Evolutionary conservation across 2,329 filamentous ascomycete genomes (phyloP).

Genomic region (Amphichorda felina): DNA sequence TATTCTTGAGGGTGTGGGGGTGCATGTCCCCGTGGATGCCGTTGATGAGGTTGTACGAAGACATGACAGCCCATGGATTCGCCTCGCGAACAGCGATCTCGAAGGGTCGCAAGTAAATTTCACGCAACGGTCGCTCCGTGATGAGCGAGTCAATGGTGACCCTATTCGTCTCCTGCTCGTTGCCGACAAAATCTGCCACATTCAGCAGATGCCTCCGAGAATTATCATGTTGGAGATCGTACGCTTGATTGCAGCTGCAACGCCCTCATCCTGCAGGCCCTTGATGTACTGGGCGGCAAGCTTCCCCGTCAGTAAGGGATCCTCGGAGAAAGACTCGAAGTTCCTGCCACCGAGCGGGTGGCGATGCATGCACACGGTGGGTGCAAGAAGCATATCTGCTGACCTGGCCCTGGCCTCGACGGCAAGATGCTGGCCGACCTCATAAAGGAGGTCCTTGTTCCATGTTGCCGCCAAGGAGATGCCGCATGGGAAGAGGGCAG

Average conservation of each 20-base stretch:
- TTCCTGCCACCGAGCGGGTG: slow-evolving; percentile 75
- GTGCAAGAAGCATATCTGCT: slow-evolving; percentile 61
- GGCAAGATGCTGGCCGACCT: slow-evolving; percentile 60
- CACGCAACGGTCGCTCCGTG: slow-evolving; percentile 16
- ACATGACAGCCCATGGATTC: slow-evolving; percentile 31
- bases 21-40: slow-evolving; percentile 37
- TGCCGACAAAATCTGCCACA: slow-evolving; percentile 58
- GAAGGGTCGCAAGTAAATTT: slow-evolving; percentile 31
- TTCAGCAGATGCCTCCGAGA: neutral
- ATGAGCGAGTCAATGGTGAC: slow-evolving; percentile 17
- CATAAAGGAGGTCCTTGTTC: slow-evolving; percentile 57
- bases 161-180: slow-evolving; percentile 54
- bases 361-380: slow-evolving; percentile 72
- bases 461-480: slow-evolving; percentile 70
- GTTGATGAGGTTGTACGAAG: slow-evolving; percentile 33
- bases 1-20: slow-evolving; percentile 38
- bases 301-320: slow-evolving; percentile 65
- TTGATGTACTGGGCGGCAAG: slow-evolving; percentile 61
- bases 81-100: slow-evolving; percentile 29
- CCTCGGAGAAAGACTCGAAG: slow-evolving; percentile 80
- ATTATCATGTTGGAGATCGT: too few relatives aligned
- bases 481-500: slow-evolving; percentile 69
- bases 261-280: slow-evolving; percentile 60
- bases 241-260: slow-evolving; percentile 73
- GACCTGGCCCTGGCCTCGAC: slow-evolving; percentile 63